These are phyloP conservation scores for Podosphaera fusca DNA, from an alignment of 2,329 filamentous ascomycete genomes.

Conservation along the genomic window DNA sequence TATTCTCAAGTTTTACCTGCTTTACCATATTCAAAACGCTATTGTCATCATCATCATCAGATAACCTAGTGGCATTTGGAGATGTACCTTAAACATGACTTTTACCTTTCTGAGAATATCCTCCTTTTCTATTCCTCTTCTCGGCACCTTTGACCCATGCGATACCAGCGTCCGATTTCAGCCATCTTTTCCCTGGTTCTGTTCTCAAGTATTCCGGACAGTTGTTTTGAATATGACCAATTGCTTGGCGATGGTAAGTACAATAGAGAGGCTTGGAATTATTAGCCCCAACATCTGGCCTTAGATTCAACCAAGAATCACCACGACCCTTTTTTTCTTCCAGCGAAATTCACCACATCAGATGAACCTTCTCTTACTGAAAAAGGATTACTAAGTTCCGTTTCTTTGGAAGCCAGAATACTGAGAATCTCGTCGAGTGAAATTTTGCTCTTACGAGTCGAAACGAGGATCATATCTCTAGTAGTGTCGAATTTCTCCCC, in stretches of 20 bases:
- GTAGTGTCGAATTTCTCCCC: neutral
- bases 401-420: neutral
- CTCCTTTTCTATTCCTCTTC: neutral
- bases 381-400: neutral
- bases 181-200: neutral
- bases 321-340: neutral
- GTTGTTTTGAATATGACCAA: neutral
- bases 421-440: neutral
- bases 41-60: neutral
- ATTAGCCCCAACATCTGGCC: neutral
- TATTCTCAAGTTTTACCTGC: neutral
- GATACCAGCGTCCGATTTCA: neutral
- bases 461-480: neutral
- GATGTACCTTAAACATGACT: neutral
- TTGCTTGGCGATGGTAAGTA: neutral
- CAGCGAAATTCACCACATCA: neutral
- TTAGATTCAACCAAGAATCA: neutral
- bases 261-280: neutral
- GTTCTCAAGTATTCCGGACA: neutral
- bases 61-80: neutral
- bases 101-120: neutral
- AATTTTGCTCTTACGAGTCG: neutral
- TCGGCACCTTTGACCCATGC: neutral
- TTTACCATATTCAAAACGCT: neutral
- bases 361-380: neutral